Conservation (phyloP, 2,329 filamentous ascomycete species). For the Epicoccum sorghinum region DNA sequence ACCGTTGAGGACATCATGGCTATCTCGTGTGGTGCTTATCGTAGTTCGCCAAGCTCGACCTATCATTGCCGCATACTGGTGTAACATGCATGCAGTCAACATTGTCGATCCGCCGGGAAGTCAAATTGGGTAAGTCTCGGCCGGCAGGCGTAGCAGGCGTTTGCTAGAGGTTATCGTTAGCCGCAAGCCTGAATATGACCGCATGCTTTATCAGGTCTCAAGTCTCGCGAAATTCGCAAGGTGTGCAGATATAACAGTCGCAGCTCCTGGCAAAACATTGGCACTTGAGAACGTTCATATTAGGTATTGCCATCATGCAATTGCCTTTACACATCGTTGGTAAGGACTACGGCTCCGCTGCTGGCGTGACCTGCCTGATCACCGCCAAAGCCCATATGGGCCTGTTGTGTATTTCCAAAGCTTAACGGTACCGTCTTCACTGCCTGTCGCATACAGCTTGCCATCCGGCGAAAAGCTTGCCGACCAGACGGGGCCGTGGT, state of each 20-base stretch:
- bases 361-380: neutral
- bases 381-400: constrained; percentile 70
- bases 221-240: neutral
- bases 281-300: neutral
- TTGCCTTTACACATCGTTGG: neutral
- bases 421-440: constrained; percentile 97
- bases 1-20: constrained; percentile 6
- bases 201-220: neutral
- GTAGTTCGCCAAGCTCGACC: constrained; percentile 14
- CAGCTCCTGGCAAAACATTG: neutral
- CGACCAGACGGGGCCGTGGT: constrained; percentile 97
- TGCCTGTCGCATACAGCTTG: constrained; percentile 94
- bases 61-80: constrained; percentile 20
- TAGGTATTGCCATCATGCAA: constrained; percentile 1
- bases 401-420: constrained; percentile 74
- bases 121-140: constrained; percentile 29
- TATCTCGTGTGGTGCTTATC: constrained; percentile 25
- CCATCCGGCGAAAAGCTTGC: constrained; percentile 93
- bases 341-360: neutral
- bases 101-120: constrained; percentile 30
- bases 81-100: constrained; percentile 21
- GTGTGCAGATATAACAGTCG: neutral
- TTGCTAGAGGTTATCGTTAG: constrained; percentile 2
- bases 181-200: neutral
- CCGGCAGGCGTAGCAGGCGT: constrained; percentile 8